phyloP scores from a whole-genome alignment of 305 asterid species.

The Fraxinus nigra region DNA sequence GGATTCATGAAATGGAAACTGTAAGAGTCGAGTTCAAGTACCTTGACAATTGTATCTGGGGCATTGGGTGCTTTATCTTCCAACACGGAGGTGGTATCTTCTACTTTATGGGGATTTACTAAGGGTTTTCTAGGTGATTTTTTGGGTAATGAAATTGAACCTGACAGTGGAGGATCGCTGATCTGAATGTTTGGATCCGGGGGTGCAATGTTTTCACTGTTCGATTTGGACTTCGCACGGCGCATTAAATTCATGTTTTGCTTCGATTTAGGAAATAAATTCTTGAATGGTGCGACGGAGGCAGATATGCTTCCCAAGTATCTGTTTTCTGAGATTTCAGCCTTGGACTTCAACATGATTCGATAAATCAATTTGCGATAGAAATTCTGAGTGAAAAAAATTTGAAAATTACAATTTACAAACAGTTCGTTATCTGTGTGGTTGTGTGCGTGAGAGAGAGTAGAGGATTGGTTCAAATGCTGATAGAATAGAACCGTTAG shows the following conservation, averaged over 20 bases:
- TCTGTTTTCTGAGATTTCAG: conserved; percentile 48
- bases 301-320: conserved; percentile 63
- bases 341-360: conserved; percentile 24
- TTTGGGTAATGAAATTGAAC: conserved; percentile 47
- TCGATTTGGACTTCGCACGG: conserved; percentile 42
- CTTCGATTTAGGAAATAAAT: conserved; percentile 59
- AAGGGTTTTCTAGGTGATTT: conserved; percentile 37
- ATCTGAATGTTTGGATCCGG: conserved; percentile 61
- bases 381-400: background rate
- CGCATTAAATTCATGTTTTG: conserved; percentile 42
- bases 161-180: conserved; percentile 56
- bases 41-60: conserved; percentile 74
- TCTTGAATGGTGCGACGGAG: conserved; percentile 54
- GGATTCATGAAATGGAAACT: conserved; percentile 8
- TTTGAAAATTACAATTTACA: background rate
- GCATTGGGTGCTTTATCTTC: conserved; percentile 28
- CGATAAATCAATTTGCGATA: background rate
- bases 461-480: conserved; percentile 24
- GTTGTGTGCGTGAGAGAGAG: background rate
- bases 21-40: conserved; percentile 15
- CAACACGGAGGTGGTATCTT: conserved; percentile 31
- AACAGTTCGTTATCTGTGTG: background rate
- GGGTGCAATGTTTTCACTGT: conserved; percentile 71
- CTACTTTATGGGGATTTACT: conserved; percentile 23
- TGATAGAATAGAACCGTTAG: conserved; percentile 30